These are phyloP conservation scores for Boletus semigastroideus DNA, from an alignment of 1,284 basidiomycete species.

Conservation along the genomic window DNA sequence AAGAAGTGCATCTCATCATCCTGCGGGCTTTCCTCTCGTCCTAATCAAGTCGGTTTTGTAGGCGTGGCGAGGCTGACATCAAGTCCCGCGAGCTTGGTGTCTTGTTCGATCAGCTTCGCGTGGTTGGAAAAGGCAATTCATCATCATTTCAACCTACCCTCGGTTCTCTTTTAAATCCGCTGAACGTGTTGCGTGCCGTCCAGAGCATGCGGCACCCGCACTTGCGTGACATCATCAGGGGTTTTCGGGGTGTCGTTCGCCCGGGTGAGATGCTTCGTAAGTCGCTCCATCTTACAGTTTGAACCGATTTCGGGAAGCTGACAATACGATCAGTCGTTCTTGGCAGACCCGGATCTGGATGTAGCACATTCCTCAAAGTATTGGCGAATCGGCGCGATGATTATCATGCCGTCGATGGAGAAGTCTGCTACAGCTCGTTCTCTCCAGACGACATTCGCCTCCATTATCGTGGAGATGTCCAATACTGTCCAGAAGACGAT, in stretches of 20 bases:
- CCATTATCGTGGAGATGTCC: constrained; percentile 65
- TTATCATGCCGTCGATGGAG: constrained; percentile 60
- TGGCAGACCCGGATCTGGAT: constrained; percentile 70
- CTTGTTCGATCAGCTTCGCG: constrained; percentile 36
- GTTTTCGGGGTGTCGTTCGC: constrained; percentile 51
- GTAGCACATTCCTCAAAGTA: constrained; percentile 70
- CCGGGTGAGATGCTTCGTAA: constrained; percentile 63
- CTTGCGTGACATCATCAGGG: constrained; percentile 44
- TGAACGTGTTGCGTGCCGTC: constrained; percentile 26
- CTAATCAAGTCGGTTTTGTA: constrained; percentile 7
- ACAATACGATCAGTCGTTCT: constrained; percentile 47
- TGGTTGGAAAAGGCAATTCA: constrained; percentile 36
- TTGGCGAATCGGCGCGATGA: constrained; percentile 68
- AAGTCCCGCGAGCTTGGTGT: constrained; percentile 38
- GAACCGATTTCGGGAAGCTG: neutral
- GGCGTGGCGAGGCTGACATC: constrained; percentile 29
- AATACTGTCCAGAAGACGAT: constrained; percentile 72
- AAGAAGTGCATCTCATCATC: constrained; percentile 20
- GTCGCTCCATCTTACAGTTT: constrained; percentile 10
- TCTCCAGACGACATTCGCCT: constrained; percentile 50
- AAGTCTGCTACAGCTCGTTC: constrained; percentile 68
- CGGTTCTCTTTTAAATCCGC: constrained; percentile 42
- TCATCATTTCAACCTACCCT: constrained; percentile 42
- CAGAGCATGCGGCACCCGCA: constrained; percentile 37
- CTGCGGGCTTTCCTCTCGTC: neutral